Percentiles rank a stretch among this genome's conserved stretches.
Conservation (phyloP, 225 moss, liverwort and hornwort species). For the Asterella californica region DNA sequence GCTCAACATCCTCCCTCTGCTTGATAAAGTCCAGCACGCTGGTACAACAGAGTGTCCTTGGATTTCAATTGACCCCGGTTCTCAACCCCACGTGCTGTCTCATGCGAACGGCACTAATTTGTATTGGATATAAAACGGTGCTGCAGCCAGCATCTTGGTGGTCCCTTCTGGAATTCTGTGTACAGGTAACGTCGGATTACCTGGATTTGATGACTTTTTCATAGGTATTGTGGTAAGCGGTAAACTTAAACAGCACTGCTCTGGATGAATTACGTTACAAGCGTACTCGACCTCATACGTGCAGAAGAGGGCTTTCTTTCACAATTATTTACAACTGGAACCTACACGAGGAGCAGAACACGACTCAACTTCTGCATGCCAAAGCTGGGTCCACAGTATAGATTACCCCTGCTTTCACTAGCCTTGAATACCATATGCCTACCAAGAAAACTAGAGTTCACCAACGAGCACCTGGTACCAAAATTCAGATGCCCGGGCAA, state of each 20-base stretch:
- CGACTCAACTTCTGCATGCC: not conserved
- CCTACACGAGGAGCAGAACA: conserved; percentile 9
- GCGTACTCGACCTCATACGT: not conserved
- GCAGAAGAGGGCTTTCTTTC: not conserved
- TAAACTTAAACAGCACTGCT: not conserved
- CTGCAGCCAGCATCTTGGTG: too few relatives aligned
- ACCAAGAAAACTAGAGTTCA: conserved; percentile 3
- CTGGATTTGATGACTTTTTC: too few relatives aligned
- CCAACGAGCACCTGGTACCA: not conserved
- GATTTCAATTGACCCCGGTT: too few relatives aligned
- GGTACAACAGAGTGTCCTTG: too few relatives aligned
- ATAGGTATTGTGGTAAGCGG: not conserved
- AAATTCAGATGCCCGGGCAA: conserved; percentile 8
- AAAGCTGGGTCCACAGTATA: not conserved
- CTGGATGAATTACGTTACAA: not conserved
- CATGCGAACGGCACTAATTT: too few relatives aligned
- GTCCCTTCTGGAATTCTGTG: not conserved
- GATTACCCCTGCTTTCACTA: not conserved
- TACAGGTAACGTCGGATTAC: too few relatives aligned
- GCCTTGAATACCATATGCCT: not conserved
- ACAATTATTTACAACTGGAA: not conserved
- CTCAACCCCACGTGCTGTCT: too few relatives aligned
- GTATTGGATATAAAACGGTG: too few relatives aligned
- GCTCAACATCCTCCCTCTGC: too few relatives aligned
- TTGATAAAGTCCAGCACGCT: too few relatives aligned